These are phyloP conservation scores for Oryza longistaminata DNA, from an alignment of 176 grass and related monocot genomes.

Conservation along the genomic window DNA sequence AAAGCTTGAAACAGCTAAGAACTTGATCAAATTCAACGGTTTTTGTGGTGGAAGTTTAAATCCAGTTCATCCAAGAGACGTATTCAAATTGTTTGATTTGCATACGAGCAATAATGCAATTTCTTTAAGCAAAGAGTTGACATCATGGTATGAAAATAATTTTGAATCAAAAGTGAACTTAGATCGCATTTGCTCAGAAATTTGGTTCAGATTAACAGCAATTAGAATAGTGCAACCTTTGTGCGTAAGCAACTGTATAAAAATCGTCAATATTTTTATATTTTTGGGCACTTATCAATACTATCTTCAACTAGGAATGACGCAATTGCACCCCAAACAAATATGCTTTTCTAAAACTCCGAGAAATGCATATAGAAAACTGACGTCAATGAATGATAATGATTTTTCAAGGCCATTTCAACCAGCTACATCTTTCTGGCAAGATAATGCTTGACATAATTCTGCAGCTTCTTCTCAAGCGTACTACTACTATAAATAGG, in stretches of 20 bases:
- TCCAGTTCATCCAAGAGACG: neutral
- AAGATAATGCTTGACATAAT: neutral
- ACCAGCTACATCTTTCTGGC: neutral
- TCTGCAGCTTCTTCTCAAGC: too few species aligned
- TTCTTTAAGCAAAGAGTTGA: neutral
- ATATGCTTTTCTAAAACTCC: neutral
- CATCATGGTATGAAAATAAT: neutral
- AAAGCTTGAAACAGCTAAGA: neutral
- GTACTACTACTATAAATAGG: slow-evolving; percentile 3
- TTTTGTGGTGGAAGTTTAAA: neutral
- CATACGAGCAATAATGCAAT: neutral
- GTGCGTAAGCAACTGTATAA: neutral
- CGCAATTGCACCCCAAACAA: too few species aligned
- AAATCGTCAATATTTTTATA: neutral
- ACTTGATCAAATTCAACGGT: neutral
- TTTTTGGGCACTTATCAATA: too few species aligned
- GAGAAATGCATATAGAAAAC: neutral
- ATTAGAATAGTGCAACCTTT: neutral
- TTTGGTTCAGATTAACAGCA: neutral
- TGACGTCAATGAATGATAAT: neutral
- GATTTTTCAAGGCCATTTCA: neutral
- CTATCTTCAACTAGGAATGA: too few species aligned
- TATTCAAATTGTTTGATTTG: neutral
- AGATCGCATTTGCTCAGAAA: neutral
- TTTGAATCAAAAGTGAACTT: neutral